Evolutionary conservation across 2,329 filamentous ascomycete species (phyloP).

Genomic region (Stagonosporopsis cucurbitacearum): DNA sequence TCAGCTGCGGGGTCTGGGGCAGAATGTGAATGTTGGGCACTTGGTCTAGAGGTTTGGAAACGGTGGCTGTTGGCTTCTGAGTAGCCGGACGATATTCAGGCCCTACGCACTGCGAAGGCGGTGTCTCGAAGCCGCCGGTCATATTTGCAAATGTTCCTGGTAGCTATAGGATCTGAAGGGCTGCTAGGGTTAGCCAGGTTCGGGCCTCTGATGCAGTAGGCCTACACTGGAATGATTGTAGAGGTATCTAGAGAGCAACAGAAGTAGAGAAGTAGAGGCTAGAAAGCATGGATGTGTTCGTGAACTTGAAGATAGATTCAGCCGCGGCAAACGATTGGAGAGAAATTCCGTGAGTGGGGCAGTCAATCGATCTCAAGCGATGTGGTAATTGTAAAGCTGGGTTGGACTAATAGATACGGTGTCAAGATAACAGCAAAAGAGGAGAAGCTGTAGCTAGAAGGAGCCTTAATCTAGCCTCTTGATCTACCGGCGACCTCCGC

Average conservation of each 20-base stretch:
- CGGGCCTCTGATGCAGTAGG: background rate
- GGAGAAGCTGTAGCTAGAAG: slow-evolving; percentile 24
- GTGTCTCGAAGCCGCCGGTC: slow-evolving; percentile 39
- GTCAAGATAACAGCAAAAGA: slow-evolving; percentile 28
- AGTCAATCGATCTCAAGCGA: slow-evolving; percentile 20
- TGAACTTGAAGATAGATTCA: slow-evolving; percentile 15
- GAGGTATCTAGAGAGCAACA: background rate
- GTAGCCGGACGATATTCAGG: slow-evolving; percentile 77
- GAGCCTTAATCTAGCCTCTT: slow-evolving; percentile 38
- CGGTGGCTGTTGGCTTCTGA: slow-evolving; percentile 84
- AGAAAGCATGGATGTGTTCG: slow-evolving; percentile 5
- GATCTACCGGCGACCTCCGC: slow-evolving; percentile 43
- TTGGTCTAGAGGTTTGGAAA: slow-evolving; percentile 80
- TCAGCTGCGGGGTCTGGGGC: slow-evolving; percentile 92
- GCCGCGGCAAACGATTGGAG: slow-evolving; percentile 18
- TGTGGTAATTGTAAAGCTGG: slow-evolving; percentile 18
- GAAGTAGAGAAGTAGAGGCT: background rate
- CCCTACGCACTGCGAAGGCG: slow-evolving; percentile 70
- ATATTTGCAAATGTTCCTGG: slow-evolving; percentile 25
- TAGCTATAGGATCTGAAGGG: background rate
- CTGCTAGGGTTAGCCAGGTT: background rate
- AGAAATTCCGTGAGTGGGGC: slow-evolving; percentile 19
- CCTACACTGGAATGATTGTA: background rate
- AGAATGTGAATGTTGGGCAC: slow-evolving; percentile 85
- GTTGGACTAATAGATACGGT: slow-evolving; percentile 21